Conservation (phyloP, 257 asterid species). For the Solanum verrucosum region DNA sequence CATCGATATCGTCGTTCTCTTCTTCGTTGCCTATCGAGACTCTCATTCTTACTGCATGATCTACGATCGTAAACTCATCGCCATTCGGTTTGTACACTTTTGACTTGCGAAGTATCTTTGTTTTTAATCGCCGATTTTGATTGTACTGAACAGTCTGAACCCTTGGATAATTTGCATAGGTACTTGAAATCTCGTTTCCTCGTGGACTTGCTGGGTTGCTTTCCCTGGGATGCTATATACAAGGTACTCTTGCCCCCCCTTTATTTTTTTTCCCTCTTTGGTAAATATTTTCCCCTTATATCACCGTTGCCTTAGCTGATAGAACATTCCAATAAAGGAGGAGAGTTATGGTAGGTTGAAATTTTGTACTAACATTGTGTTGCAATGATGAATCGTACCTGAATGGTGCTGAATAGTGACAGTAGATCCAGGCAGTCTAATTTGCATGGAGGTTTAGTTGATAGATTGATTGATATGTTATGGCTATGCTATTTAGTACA, state of each 20-base stretch:
- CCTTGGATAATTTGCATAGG: slow-evolving; percentile 9
- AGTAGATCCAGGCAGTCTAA: neutral
- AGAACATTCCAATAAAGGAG: neutral
- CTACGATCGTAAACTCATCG: slow-evolving; percentile 39
- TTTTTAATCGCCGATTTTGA: neutral
- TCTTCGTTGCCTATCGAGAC: slow-evolving; percentile 54
- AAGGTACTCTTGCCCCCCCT: slow-evolving; percentile 18
- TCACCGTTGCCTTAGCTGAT: neutral
- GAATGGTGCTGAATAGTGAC: neutral
- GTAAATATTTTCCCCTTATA: neutral
- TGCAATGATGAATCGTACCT: neutral
- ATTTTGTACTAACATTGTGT: neutral
- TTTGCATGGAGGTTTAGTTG: neutral
- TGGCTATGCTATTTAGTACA: neutral
- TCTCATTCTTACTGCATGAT: slow-evolving; percentile 42
- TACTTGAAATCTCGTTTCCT: slow-evolving; percentile 55
- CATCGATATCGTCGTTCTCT: slow-evolving; percentile 41
- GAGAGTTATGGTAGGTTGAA: neutral
- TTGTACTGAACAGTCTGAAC: neutral
- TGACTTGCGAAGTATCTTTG: neutral
- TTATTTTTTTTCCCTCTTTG: neutral
- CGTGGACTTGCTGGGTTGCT: slow-evolving; percentile 58
- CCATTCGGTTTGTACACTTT: slow-evolving; percentile 32
- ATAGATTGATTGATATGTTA: neutral
- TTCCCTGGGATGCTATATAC: slow-evolving; percentile 74